A percentile compares a stretch with the other conserved stretches of the same genome.
These are phyloP conservation scores for Claviceps arundinis DNA, from an alignment of 2,329 filamentous ascomycete species.

Conservation along the genomic window DNA sequence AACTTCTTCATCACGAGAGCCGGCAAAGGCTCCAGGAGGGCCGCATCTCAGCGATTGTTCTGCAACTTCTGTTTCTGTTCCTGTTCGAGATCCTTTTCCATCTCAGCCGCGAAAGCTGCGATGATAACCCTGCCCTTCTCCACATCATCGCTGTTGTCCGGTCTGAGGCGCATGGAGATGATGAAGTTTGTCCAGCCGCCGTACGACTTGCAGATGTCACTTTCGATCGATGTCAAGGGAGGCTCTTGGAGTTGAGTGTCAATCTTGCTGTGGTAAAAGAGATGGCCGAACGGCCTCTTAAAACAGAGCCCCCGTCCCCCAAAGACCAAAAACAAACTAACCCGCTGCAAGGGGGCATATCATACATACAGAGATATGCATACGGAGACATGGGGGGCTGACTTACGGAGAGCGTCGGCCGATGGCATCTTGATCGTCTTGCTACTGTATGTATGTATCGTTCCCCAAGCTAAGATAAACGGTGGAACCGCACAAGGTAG, in stretches of 20 bases:
- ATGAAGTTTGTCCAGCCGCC: constrained; percentile 5
- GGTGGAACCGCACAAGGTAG: too few species aligned
- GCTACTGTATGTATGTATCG: too few species aligned
- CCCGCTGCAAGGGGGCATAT: too few species aligned
- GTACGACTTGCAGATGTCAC: neutral
- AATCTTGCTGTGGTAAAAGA: neutral
- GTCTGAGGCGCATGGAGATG: neutral
- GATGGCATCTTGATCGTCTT: too few species aligned
- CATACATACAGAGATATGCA: too few species aligned
- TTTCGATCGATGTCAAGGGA: neutral
- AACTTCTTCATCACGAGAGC: too few species aligned
- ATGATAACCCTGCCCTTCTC: constrained; percentile 4
- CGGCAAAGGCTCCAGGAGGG: neutral
- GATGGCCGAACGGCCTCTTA: too few species aligned
- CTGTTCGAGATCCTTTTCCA: neutral
- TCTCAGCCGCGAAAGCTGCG: neutral
- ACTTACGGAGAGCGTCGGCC: too few species aligned
- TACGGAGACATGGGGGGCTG: too few species aligned
- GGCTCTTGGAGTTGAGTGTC: neutral
- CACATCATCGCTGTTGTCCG: neutral
- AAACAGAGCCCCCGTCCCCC: too few species aligned
- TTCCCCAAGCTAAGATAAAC: too few species aligned
- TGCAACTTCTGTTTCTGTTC: neutral
- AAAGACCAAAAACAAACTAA: too few species aligned
- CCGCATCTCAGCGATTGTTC: neutral